Percentiles rank a stretch among this genome's conserved stretches.
Evolutionary conservation across 331 rosid genomes (phyloP).

Genomic region (Phaseolus coccineus): DNA sequence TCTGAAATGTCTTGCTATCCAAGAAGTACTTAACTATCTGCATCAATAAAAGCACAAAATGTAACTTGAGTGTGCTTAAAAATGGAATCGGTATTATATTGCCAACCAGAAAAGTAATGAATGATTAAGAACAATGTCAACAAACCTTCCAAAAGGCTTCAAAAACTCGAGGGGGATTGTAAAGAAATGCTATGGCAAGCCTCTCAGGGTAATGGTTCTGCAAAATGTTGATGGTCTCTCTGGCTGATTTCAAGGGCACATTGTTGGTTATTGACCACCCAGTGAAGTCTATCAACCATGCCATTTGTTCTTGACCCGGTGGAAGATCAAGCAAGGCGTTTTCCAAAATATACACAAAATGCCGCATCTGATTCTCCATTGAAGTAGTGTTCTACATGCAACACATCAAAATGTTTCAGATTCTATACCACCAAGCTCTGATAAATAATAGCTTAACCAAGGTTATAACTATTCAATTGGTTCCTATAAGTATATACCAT

Average conservation of each 20-base stretch:
- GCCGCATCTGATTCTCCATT: slow-evolving; percentile 75
- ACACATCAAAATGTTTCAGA: slow-evolving; percentile 38
- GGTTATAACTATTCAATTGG: neutral
- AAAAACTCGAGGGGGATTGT: slow-evolving; percentile 89
- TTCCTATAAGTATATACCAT: neutral
- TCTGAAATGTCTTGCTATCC: slow-evolving; percentile 77
- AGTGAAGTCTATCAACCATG: slow-evolving; percentile 90
- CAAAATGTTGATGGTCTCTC: slow-evolving; percentile 72
- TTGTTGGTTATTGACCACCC: slow-evolving; percentile 77
- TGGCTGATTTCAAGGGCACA: slow-evolving; percentile 70
- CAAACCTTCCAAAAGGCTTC: slow-evolving; percentile 94
- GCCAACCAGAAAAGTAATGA: neutral
- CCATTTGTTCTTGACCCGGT: slow-evolving; percentile 84
- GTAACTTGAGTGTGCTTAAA: neutral
- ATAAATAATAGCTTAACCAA: neutral
- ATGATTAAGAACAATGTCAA: slow-evolving; percentile 20
- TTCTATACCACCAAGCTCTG: slow-evolving; percentile 9
- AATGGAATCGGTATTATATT: neutral
- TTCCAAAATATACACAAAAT: slow-evolving; percentile 84
- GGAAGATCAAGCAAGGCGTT: slow-evolving; percentile 83
- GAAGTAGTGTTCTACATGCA: slow-evolving; percentile 83
- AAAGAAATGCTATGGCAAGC: slow-evolving; percentile 81
- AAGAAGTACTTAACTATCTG: slow-evolving; percentile 78
- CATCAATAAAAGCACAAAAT: slow-evolving; percentile 40
- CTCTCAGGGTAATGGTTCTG: slow-evolving; percentile 95